These are phyloP conservation scores for Phaeosphaeriaceae sp. DNA, from an alignment of 2,329 filamentous ascomycete genomes.

Conservation along the genomic window DNA sequence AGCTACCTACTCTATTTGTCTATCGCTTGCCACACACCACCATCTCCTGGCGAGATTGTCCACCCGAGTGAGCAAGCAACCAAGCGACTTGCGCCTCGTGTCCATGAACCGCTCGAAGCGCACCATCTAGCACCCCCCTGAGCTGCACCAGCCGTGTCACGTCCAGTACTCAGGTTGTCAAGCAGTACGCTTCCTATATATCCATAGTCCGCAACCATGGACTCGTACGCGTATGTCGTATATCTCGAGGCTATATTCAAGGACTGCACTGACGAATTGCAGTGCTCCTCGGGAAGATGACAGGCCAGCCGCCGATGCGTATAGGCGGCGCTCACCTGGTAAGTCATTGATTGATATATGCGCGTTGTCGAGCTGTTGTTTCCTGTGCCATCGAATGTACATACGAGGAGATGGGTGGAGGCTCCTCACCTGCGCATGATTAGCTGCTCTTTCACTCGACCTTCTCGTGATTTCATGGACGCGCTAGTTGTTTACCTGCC, in stretches of 20 bases:
- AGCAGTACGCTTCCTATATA: background rate
- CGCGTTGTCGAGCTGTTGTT: background rate
- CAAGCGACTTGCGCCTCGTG: conserved; percentile 11
- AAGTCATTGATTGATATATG: conserved; percentile 42
- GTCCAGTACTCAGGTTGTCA: background rate
- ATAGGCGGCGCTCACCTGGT: conserved; percentile 74
- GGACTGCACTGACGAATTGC: conserved; percentile 20
- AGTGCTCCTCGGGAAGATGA: conserved; percentile 60
- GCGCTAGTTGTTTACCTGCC: background rate
- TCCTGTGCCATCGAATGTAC: background rate
- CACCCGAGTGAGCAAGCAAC: conserved; percentile 18
- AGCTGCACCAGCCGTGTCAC: conserved; percentile 12
- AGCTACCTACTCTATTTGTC: conserved; percentile 45
- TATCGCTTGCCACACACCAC: conserved; percentile 28
- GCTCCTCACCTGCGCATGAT: background rate
- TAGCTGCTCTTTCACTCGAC: background rate
- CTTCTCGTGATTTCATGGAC: background rate
- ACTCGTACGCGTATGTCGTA: conserved; percentile 46
- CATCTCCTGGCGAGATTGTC: conserved; percentile 34
- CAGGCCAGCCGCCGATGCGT: conserved; percentile 54
- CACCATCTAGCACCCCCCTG: conserved; percentile 14
- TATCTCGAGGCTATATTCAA: background rate
- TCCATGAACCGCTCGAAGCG: conserved; percentile 27
- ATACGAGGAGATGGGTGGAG: background rate
- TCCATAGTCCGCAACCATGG: conserved; percentile 32